Conservation (phyloP, 2,329 filamentous ascomycete species). For the Calonectria henricotiae region DNA sequence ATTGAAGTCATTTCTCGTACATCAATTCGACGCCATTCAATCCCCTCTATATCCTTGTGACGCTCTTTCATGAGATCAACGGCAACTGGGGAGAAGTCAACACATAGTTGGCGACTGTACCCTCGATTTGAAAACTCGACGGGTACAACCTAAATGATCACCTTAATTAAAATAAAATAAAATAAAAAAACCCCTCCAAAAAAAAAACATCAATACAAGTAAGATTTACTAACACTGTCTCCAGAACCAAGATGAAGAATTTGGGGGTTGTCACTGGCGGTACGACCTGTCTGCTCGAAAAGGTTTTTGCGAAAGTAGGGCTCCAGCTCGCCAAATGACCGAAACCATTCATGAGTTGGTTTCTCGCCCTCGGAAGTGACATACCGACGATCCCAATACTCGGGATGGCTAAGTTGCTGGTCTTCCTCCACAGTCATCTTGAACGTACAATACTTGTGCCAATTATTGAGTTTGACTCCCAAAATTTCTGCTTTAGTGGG, state of each 20-base stretch:
- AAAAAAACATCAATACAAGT: not conserved
- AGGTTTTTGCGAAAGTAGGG: conserved; percentile 65
- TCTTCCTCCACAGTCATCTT: conserved; percentile 37
- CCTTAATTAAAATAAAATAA: not conserved
- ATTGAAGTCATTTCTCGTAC: conserved; percentile 67
- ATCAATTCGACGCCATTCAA: conserved; percentile 69
- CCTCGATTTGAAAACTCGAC: conserved; percentile 64
- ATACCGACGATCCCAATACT: conserved; percentile 70
- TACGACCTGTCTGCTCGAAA: conserved; percentile 53
- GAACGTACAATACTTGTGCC: no score
- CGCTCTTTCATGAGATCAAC: conserved; percentile 53
- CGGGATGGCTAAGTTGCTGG: conserved; percentile 57
- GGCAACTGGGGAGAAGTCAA: conserved; percentile 72
- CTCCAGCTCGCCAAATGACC: conserved; percentile 65
- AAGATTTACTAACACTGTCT: conserved; percentile 65
- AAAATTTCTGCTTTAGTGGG: no score
- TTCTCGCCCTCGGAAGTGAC: conserved; percentile 56
- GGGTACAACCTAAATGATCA: conserved; percentile 65
- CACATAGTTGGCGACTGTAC: conserved; percentile 69
- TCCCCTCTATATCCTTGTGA: conserved; percentile 59
- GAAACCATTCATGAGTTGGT: conserved; percentile 71
- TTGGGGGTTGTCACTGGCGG: conserved; percentile 55
- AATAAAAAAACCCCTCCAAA: no score
- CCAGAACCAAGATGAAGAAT: conserved; percentile 74
- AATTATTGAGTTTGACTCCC: no score